phyloP scores from a whole-genome alignment of 2,329 filamentous ascomycete species.

The Aspergillus sp. region DNA sequence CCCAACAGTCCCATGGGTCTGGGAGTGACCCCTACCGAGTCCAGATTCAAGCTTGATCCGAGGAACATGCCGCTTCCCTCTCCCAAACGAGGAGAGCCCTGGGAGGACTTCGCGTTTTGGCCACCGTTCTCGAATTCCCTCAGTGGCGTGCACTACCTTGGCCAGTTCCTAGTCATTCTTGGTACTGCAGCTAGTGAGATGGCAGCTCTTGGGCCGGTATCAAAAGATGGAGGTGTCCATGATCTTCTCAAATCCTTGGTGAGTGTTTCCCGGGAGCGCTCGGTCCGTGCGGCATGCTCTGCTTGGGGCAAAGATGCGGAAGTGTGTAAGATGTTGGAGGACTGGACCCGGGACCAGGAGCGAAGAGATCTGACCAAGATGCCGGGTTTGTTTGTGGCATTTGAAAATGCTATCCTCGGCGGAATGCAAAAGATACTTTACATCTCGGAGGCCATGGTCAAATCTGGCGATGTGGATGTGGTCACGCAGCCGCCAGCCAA shows the following conservation, averaged over 20 bases:
- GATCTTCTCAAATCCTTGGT: conserved; percentile 77
- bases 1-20: conserved; percentile 63
- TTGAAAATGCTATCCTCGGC: conserved; percentile 75
- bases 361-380: conserved; percentile 85
- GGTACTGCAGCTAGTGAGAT: conserved; percentile 87
- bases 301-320: conserved; percentile 94
- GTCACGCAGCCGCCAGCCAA: conserved; percentile 83
- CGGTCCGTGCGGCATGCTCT: conserved; percentile 78
- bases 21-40: conserved; percentile 60
- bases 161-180: conserved; percentile 76
- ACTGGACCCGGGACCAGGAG: conserved; percentile 84
- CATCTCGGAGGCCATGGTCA: conserved; percentile 78
- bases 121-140: conserved; percentile 88
- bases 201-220: conserved; percentile 69
- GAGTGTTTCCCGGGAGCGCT: conserved; percentile 76
- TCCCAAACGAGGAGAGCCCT: conserved; percentile 75
- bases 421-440: conserved; percentile 97
- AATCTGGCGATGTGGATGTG: conserved; percentile 71
- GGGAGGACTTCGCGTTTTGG: conserved; percentile 97
- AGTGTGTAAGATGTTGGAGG: conserved; percentile 86
- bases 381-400: conserved; percentile 80
- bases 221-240: conserved; percentile 53
- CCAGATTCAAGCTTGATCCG: conserved; percentile 76
- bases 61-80: conserved; percentile 74
- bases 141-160: conserved; percentile 86